A percentile compares a stretch with the other conserved stretches of the same genome.
phyloP scores from a whole-genome alignment of 192 early-diverging fungal species.

The Coemansia sp. region DNA sequence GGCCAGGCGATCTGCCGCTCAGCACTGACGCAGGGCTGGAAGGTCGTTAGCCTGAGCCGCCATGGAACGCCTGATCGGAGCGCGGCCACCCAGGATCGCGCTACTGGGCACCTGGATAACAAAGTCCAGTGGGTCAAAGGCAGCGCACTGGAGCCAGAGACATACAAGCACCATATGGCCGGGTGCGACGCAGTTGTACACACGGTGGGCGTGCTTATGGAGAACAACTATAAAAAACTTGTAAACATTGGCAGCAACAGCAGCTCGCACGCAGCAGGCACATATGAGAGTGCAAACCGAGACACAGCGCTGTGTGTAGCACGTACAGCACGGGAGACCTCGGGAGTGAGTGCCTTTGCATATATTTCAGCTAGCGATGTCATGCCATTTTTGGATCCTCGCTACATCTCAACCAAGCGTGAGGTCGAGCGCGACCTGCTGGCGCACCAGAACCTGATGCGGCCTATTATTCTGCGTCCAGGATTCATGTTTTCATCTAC shows the following conservation, averaged over 20 bases:
- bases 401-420: conserved; percentile 73
- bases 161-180: conserved; percentile 55
- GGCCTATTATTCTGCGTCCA: conserved; percentile 60
- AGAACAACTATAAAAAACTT: conserved; percentile 65
- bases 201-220: conserved; percentile 70
- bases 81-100: background rate
- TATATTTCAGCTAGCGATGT: conserved; percentile 70
- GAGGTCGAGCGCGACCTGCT: conserved; percentile 65
- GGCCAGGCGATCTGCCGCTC: conserved; percentile 56
- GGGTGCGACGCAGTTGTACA: conserved; percentile 69
- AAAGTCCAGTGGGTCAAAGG: conserved; percentile 58
- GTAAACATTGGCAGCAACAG: conserved; percentile 38
- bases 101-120: background rate
- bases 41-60: conserved; percentile 57
- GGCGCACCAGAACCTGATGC: conserved; percentile 43
- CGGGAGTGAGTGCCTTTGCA: conserved; percentile 59
- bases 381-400: conserved; percentile 62
- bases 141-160: conserved; percentile 63
- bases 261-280: conserved; percentile 26
- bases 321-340: conserved; percentile 48
- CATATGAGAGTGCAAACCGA: conserved; percentile 68
- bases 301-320: conserved; percentile 68
- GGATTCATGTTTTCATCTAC: conserved; percentile 64
- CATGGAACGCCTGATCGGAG: conserved; percentile 41
- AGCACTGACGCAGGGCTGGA: conserved; percentile 50